A percentile compares a stretch with the other conserved stretches of the same genome.
Conservation (phyloP, 2,329 filamentous ascomycete genomes). For the Paecilomyces sp. region DNA sequence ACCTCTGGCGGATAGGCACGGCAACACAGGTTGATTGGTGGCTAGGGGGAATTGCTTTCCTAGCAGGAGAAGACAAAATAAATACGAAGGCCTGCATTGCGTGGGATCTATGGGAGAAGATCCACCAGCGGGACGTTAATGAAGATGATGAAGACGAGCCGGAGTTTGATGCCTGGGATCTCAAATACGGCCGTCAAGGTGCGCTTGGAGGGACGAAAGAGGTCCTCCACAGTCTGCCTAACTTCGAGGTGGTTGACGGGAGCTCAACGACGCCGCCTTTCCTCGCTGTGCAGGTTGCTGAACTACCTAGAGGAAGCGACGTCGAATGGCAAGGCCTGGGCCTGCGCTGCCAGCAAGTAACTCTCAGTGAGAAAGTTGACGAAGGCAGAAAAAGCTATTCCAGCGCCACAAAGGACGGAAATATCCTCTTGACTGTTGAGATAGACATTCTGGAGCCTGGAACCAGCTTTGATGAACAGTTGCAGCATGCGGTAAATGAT, state of each 20-base stretch:
- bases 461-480: conserved; percentile 12
- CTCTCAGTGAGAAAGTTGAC: conserved; percentile 10
- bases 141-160: conserved; percentile 43
- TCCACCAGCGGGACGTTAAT: conserved; percentile 19
- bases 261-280: conserved; percentile 51
- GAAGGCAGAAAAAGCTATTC: conserved; percentile 12
- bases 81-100: conserved; percentile 29
- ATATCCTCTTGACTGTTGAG: conserved; percentile 24
- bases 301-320: conserved; percentile 63
- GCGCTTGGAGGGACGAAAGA: conserved; percentile 23
- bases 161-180: conserved; percentile 41
- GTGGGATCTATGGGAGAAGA: conserved; percentile 39
- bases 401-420: conserved; percentile 15
- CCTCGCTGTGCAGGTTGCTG: conserved; percentile 67
- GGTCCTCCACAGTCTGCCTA: conserved; percentile 13
- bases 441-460: conserved; percentile 13
- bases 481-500: conserved; percentile 16
- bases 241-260: conserved; percentile 18
- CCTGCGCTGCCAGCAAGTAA: conserved; percentile 33
- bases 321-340: conserved; percentile 82
- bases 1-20: conserved; percentile 74
- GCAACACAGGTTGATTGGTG: conserved; percentile 68
- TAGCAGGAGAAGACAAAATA: conserved; percentile 43
- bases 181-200: conserved; percentile 50
- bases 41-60: conserved; percentile 68